These are phyloP conservation scores for Bruguiera parviflora DNA, from an alignment of 345 rosid genomes.

Conservation along the genomic window DNA sequence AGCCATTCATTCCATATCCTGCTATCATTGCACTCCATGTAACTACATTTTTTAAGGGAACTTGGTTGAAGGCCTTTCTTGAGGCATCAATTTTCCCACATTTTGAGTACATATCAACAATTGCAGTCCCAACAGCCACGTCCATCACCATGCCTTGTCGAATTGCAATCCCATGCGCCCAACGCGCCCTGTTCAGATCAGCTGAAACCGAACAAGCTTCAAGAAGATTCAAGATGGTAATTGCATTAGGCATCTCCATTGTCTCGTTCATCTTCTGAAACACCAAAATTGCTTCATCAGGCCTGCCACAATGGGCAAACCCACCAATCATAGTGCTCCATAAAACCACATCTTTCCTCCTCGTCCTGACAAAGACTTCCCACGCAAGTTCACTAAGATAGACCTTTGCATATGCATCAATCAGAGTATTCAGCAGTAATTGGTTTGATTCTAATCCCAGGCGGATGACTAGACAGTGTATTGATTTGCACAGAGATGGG, in stretches of 20 bases:
- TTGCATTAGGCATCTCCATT: constrained; percentile 35
- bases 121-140: constrained; percentile 56
- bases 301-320: constrained; percentile 44
- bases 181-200: constrained; percentile 50
- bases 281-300: constrained; percentile 49
- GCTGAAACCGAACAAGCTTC: constrained; percentile 63
- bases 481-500: constrained; percentile 48
- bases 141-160: constrained; percentile 48
- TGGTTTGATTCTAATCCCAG: constrained; percentile 41
- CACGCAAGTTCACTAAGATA: constrained; percentile 39
- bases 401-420: constrained; percentile 63
- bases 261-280: constrained; percentile 44
- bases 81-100: constrained; percentile 50
- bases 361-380: constrained; percentile 36
- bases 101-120: constrained; percentile 66
- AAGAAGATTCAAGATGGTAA: constrained; percentile 52
- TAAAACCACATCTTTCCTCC: constrained; percentile 44
- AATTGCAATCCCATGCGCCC: constrained; percentile 66
- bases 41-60: constrained; percentile 37
- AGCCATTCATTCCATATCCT: constrained; percentile 67
- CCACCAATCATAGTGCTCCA: constrained; percentile 78
- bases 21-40: constrained; percentile 75
- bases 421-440: constrained; percentile 42
- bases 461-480: constrained; percentile 50
- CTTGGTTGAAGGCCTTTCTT: constrained; percentile 51